These are phyloP conservation scores for Ichthyophthirius multifiliis DNA, from an alignment of 169 alveolate genomes.

Conservation along the genomic window DNA sequence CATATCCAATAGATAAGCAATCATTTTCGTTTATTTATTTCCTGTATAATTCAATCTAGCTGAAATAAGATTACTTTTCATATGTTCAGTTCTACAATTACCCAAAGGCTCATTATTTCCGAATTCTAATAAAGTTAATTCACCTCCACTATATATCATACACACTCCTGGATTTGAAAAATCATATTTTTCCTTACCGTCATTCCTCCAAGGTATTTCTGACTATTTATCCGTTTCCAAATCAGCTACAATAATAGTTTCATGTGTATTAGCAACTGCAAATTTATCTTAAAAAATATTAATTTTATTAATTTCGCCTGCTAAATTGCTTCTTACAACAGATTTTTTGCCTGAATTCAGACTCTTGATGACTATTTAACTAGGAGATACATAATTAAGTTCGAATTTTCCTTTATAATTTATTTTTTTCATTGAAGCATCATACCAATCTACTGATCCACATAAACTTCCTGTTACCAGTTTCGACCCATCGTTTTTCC, in stretches of 20 bases:
- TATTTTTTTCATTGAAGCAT: conserved; percentile 81
- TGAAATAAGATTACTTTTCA: conserved; percentile 88
- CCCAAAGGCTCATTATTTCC: conserved; percentile 91
- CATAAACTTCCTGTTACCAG: conserved; percentile 88
- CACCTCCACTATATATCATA: conserved; percentile 92
- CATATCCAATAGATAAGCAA: conserved; percentile 90
- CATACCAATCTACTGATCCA: conserved; percentile 90
- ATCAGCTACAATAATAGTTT: conserved; percentile 87
- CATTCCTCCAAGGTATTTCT: conserved; percentile 90
- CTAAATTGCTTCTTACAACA: conserved; percentile 83
- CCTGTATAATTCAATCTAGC: conserved; percentile 81
- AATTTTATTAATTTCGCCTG: conserved; percentile 88
- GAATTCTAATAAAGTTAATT: conserved; percentile 90
- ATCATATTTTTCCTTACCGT: conserved; percentile 84
- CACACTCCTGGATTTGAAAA: conserved; percentile 85
- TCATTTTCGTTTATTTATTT: conserved; percentile 71
- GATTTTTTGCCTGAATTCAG: conserved; percentile 78
- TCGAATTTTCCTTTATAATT: conserved; percentile 89
- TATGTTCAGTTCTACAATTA: conserved; percentile 91
- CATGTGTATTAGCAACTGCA: conserved; percentile 88
- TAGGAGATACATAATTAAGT: conserved; percentile 87
- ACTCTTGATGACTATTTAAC: conserved; percentile 87
- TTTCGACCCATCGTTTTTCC: conserved; percentile 89
- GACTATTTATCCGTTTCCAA: conserved; percentile 81
- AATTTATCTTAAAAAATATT: conserved; percentile 87